Evolutionary conservation across 352 stramenopile species (phyloP).

Genomic region (Phytophthora parvispora): DNA sequence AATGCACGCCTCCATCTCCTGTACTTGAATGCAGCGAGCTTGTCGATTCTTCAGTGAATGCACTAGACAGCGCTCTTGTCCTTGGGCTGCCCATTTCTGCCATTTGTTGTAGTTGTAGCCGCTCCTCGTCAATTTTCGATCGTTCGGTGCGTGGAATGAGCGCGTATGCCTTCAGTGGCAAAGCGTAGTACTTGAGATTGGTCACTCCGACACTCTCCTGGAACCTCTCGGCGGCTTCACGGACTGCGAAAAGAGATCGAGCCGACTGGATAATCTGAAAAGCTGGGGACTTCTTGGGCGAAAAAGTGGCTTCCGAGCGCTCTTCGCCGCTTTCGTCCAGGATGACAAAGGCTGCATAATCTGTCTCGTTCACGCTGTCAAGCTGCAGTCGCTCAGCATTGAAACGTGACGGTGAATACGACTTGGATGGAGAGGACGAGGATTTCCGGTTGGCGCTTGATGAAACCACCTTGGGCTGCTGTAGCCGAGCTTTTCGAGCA

Average conservation of each 20-base stretch:
- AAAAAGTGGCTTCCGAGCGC: not conserved
- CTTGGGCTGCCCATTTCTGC: slow-evolving; percentile 11
- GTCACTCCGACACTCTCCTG: not conserved
- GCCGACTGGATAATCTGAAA: slow-evolving; percentile 40
- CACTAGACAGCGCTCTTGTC: not conserved
- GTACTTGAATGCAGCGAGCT: slow-evolving; percentile 10
- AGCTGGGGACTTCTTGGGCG: slow-evolving; percentile 25
- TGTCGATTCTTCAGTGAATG: slow-evolving; percentile 11
- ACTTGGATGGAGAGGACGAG: slow-evolving; percentile 1
- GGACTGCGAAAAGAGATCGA: slow-evolving; percentile 7
- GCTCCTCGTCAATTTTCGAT: slow-evolving; percentile 39
- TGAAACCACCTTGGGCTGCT: slow-evolving; percentile 1
- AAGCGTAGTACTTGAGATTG: slow-evolving; percentile 31
- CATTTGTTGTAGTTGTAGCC: slow-evolving; percentile 41
- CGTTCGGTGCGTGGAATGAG: slow-evolving; percentile 40
- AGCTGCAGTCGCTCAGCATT: slow-evolving; percentile 1
- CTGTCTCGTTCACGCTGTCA: slow-evolving; percentile 31
- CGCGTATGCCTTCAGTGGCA: slow-evolving; percentile 53
- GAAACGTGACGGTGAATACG: slow-evolving; percentile 12
- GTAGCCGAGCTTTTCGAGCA: slow-evolving; percentile 1
- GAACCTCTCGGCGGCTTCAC: slow-evolving; percentile 19
- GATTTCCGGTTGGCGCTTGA: slow-evolving; percentile 3
- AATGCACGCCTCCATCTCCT: slow-evolving; percentile 16
- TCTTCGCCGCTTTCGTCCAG: slow-evolving; percentile 8
- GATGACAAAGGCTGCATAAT: slow-evolving; percentile 47